Conservation (phyloP, 2,329 filamentous ascomycete species). For the Epicoccum nigrum region DNA sequence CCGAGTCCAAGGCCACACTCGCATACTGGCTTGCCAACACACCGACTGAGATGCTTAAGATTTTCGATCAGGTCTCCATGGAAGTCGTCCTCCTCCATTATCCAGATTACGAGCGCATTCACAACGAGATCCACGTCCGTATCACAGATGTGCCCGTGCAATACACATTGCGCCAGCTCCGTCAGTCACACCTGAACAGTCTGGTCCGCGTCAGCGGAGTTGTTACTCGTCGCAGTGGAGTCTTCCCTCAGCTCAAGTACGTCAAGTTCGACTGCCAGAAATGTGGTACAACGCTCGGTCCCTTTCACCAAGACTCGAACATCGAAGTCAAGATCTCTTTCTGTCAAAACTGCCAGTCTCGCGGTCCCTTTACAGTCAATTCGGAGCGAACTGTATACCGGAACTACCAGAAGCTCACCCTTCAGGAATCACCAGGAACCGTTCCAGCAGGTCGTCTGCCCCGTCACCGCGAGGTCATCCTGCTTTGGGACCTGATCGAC, state of each 20-base stretch:
- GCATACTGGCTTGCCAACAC: slow-evolving; percentile 97
- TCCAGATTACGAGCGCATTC: slow-evolving; percentile 96
- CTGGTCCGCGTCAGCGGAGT: slow-evolving; percentile 93
- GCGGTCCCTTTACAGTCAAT: slow-evolving; percentile 93
- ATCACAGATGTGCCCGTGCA: slow-evolving; percentile 94
- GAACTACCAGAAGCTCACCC: slow-evolving; percentile 96
- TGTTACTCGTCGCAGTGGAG: slow-evolving; percentile 89
- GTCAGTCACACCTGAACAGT: slow-evolving; percentile 95
- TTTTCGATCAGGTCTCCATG: slow-evolving; percentile 96
- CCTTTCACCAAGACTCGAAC: slow-evolving; percentile 97
- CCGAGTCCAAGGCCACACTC: slow-evolving; percentile 87
- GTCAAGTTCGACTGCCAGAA: slow-evolving; percentile 98
- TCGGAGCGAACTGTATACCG: slow-evolving; percentile 98
- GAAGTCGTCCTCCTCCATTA: slow-evolving; percentile 96
- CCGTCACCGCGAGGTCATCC: slow-evolving; percentile 89
- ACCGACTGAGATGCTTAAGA: slow-evolving; percentile 90
- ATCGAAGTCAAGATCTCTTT: slow-evolving; percentile 95
- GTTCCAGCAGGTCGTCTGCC: slow-evolving; percentile 95
- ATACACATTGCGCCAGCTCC: slow-evolving; percentile 92
- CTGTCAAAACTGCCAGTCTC: slow-evolving; percentile 95
- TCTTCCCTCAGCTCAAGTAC: slow-evolving; percentile 97
- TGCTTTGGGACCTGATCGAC: slow-evolving; percentile 97
- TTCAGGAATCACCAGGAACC: slow-evolving; percentile 96
- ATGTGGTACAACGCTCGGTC: slow-evolving; percentile 88
- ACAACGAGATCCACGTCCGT: slow-evolving; percentile 95